Base-by-base conservation (phyloP, 805 yeast species). In the Metschnikowia corniflorae region DNA sequence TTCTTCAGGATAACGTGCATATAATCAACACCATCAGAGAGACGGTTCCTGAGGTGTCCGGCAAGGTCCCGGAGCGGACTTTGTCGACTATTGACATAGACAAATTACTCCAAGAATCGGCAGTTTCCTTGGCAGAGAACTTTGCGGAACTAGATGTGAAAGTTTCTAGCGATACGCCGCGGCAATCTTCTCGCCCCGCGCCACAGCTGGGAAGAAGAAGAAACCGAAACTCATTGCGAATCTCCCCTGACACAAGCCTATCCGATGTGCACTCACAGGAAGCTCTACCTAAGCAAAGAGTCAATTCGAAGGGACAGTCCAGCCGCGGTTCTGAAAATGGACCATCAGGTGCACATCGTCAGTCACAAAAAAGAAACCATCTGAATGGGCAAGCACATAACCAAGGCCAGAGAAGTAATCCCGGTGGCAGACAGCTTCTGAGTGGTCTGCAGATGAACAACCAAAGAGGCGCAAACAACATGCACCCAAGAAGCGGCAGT, bases 1-100 rank as follows among this genome's bases (percentile, higher is more conserved):
- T 77, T 3, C 53, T 78, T 31, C 63, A 59, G 26, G 72, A 75
- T 34, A 71, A 76, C 37, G 71, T 71, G 31, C 67, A 65, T 6
- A 60, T 71, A 15, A 61, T 80, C 41, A 61, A 53, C 16, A 40
- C 59, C 17, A 60, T 71, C 20, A 41, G 69, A 29, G 65, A 60
- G 9, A 59, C 60, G 29, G 47, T 58, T 37, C 70, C 64, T 23
- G 71, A 64, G 37, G 60, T 60, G 29, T 52, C 40, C 29, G 61
- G 61, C 12, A 55, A 52, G 35, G 39, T 67, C 7, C 33, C 51
- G n/a, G 51, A 50, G 40, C 55, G 51, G 26, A 58, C 55, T 19
- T 50, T 56, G 22, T 43, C 50, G 15, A 58, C 57, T 7, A 44
- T 68, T 20, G 64, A 68, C 34, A 42, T 68, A 29, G 65, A 61